Conservation (phyloP, 2,329 filamentous ascomycete genomes). For the Clonostachys rosea region DNA sequence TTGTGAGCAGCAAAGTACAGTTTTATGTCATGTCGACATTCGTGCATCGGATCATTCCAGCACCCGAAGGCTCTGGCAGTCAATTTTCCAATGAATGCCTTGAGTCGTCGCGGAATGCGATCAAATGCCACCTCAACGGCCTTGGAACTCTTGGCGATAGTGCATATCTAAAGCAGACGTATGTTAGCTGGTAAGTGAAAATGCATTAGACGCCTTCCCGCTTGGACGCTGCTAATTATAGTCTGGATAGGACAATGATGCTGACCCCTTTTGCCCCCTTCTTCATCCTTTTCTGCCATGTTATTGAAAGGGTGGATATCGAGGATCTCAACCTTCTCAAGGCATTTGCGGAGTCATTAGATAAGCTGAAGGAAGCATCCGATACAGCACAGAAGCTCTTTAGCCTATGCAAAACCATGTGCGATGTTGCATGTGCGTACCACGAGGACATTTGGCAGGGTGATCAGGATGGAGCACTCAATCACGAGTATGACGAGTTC, state of each 20-base stretch:
- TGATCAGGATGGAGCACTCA: too few relatives aligned
- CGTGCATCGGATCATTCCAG: slow-evolving; percentile 46
- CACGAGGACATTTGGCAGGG: background rate
- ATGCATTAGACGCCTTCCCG: background rate
- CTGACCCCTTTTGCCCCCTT: slow-evolving; percentile 56
- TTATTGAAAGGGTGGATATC: slow-evolving; percentile 47
- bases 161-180: slow-evolving; percentile 35
- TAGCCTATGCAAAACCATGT: background rate
- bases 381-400: slow-evolving; percentile 54
- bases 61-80: slow-evolving; percentile 30
- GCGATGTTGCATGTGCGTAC: background rate
- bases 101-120: slow-evolving; percentile 40
- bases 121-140: slow-evolving; percentile 32
- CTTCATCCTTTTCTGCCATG: slow-evolving; percentile 54
- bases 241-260: slow-evolving; percentile 40
- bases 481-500: too few relatives aligned
- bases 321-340: slow-evolving; percentile 50
- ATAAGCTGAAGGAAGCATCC: slow-evolving; percentile 44
- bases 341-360: slow-evolving; percentile 51
- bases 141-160: slow-evolving; percentile 35
- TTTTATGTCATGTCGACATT: slow-evolving; percentile 43
- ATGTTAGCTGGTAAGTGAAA: slow-evolving; percentile 41
- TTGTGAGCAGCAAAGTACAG: slow-evolving; percentile 41
- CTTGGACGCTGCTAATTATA: background rate
- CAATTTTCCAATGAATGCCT: slow-evolving; percentile 45